Percentiles rank a stretch among this genome's conserved stretches.
Conservation (phyloP, 148 eudicot genomes). For the Cornus kousa region DNA sequence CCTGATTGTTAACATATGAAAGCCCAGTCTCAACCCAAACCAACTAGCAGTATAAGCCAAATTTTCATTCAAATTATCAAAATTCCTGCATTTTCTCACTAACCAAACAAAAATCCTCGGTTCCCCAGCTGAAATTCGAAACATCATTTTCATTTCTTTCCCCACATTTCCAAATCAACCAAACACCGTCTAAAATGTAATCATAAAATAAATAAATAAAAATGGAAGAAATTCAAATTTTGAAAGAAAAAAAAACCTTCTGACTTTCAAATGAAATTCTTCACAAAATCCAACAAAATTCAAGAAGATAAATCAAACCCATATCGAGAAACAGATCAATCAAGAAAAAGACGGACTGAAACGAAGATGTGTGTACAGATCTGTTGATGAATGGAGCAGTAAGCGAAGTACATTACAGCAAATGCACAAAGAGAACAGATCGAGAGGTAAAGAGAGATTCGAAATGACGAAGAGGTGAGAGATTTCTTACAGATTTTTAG, state of each 20-base stretch:
- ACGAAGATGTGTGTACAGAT: neutral
- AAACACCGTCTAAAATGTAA: neutral
- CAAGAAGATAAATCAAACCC: neutral
- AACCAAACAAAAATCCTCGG: neutral
- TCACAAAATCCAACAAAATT: neutral
- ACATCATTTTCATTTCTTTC: neutral
- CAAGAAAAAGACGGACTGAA: neutral
- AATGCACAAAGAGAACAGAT: neutral
- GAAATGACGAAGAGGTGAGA: constrained; percentile 6
- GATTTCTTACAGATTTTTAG: constrained; percentile 11
- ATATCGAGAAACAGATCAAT: neutral
- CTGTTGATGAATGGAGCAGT: neutral
- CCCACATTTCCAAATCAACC: constrained; percentile 7
- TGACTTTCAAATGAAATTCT: neutral
- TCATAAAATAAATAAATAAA: too few relatives aligned
- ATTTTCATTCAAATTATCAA: neutral
- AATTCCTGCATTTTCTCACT: neutral
- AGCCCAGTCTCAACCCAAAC: neutral
- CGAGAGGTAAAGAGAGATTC: neutral
- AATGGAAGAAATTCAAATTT: neutral
- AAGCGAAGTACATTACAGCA: constrained; percentile 3
- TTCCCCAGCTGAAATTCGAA: neutral
- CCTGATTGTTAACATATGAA: neutral
- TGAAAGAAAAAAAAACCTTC: too few relatives aligned
- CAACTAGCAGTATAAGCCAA: neutral